Base-by-base conservation (phyloP, 2,329 filamentous ascomycete species). In the Sporothrix dimorphospora region DNA sequence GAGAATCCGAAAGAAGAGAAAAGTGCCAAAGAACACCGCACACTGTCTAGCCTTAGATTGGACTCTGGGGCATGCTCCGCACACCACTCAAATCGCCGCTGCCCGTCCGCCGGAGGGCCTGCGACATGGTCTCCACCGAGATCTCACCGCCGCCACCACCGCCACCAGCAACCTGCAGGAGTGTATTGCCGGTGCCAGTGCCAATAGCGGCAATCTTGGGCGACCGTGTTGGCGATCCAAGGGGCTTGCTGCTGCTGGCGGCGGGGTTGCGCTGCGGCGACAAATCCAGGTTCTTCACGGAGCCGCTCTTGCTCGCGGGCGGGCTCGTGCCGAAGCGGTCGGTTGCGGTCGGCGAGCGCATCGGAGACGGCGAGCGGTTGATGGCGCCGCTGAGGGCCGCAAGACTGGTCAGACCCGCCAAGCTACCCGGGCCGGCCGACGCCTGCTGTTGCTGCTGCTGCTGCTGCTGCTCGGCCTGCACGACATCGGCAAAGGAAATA, bases 401-500 rank as follows among this genome's bases (percentile, higher is more conserved):
- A 74, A 92, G 79, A 59, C 89, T 89, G 8, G 90, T 90, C 24
- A 92, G 82, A 14, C 91, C 91, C 68, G 89, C 87, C 73, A 91
- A 82, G 21, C 85, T 83, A 45, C 85, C 83, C 72, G 90, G 87
- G 14, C 72, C 69, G 1, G 69, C 45, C 2, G 66, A 34, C 0
- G 65, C 69, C 55, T 75, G 72, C 45, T 75, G 74, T 14, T 74
- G 73, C 30, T 75, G 74, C 55, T 75, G 75, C 38, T 75, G 75
- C 38, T 74, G 73, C 21, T 76, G 73, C 49, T 95, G 92, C 80
- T 96, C 93, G 45, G 91, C 88, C 79, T 97, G 94, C 53, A 98
- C 94, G 11, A 98, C 94, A 78, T 98, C 95, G 74, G 95, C 94
- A 81, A 98, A 98, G 8, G 94, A 97, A 79, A 98, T 97, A 83